phyloP scores from a whole-genome alignment of 441 rosid genomes.

The Mallotus japonicus region DNA sequence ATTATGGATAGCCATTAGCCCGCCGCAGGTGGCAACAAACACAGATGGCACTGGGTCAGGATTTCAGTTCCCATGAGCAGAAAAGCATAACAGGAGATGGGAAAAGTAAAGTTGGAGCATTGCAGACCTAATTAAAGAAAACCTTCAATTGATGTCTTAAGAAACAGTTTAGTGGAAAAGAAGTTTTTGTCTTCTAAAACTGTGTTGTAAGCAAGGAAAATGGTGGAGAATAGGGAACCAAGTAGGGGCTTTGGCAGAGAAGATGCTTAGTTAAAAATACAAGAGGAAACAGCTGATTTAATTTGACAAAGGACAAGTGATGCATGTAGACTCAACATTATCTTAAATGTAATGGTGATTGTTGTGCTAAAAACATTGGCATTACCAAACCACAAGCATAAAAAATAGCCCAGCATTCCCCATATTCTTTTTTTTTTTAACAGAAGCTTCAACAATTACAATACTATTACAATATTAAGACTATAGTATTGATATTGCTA shows the following conservation, averaged over 20 bases:
- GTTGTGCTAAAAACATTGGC: neutral
- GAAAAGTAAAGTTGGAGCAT: neutral
- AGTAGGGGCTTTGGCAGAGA: neutral
- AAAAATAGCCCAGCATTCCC: no score
- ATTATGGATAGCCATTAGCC: conserved; percentile 68
- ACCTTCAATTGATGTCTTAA: neutral
- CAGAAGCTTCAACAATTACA: no score
- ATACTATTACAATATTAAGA: no score
- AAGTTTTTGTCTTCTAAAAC: neutral
- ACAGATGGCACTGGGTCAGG: conserved; percentile 28
- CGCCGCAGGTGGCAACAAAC: conserved; percentile 33
- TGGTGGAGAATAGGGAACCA: neutral
- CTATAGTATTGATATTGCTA: no score
- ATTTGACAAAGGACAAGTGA: neutral
- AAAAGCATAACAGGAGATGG: neutral
- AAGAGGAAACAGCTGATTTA: neutral
- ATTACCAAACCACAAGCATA: no score
- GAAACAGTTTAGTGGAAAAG: neutral
- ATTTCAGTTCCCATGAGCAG: conserved; percentile 58
- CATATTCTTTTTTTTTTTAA: no score
- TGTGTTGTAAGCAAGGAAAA: neutral
- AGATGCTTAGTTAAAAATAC: neutral
- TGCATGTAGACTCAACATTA: neutral
- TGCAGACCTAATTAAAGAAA: neutral
- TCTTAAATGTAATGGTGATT: neutral